Evolutionary conservation across 1,284 basidiomycete species (phyloP), one percentile per base, ranked within the genome.

Genomic region (Golubevia pallescens): DNA sequence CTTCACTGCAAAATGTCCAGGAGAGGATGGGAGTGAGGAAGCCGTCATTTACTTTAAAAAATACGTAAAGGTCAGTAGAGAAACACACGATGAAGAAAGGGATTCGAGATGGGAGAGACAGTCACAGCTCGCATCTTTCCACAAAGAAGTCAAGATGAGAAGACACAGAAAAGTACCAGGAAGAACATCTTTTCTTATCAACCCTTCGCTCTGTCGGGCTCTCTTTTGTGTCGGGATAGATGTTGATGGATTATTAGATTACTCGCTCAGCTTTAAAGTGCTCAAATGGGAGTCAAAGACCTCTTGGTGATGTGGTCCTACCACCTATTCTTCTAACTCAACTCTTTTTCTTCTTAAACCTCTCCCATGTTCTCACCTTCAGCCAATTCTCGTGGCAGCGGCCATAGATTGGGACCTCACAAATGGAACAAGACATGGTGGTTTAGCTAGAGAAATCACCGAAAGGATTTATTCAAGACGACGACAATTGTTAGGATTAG

Each of bases 11-110:
- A 74, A 74, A 53, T 74, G 77, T 19, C 81, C 82, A 14, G 82
- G 81, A 38, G 81, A 85, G 56, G 82, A 85, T 58, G 80, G 84
- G 64, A 79, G 77, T 63, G 80, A 84, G 58, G 78, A 78, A 52
- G 75, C 72, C 13, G 42, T 73, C 8, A 63, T 68, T 3, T 82
- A 70, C 61, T 85, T 85, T 54, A 75, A 78, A 21, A 75, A 74
- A 28, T 85, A 80, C 56, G 79, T 85, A 60, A 85, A 85, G 57
- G 65, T 67, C 34, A 57, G 54, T 58, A 8, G n/a, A 16, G 16
- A n/a, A n/a, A n/a, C n/a, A n/a, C n/a, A n/a, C n/a, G 16, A 53
- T n/a, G n/a, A n/a, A n/a, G n/a, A n/a, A n/a, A n/a, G n/a, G n/a
- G n/a, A n/a, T n/a, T n/a, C n/a, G n/a, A n/a, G n/a, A n/a, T n/a